Base-by-base conservation (phyloP, 805 yeast species). In the Ogataea glucozyma region DNA sequence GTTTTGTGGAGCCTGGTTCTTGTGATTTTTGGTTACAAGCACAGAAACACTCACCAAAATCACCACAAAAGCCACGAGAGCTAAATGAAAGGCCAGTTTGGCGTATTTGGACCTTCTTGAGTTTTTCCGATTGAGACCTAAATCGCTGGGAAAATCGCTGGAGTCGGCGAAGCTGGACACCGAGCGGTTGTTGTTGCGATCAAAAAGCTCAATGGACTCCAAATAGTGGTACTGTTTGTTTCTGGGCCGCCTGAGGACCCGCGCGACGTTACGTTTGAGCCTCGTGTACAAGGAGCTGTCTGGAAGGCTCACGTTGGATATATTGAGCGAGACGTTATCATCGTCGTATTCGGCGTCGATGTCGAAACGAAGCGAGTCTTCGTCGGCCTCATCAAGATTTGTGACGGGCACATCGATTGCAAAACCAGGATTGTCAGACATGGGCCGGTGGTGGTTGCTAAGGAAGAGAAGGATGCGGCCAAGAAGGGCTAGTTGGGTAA, bases 331-430 rank as follows among this genome's bases (percentile, higher is more conserved):
- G 12, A 46, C 31, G 27, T 43, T 44, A 23, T 46, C 51, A 20
- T 47, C 56, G 41, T 49, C 52, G 24, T 43, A 46, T 17, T 41
- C 51, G 24, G 52, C 56, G n/a, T 48, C 56, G 14, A 60, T 57
- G n/a, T 48, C 56, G 14, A 60, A 57, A 12, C 49, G 40, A 27
- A 57, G 44, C 6, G 58, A 36, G 23, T 65, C 68, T 26, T 68
- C 70, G 24, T 42, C 33, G n/a, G 63, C 71, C 1, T 51, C 64
- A 48, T 79, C 84, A 43, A 79, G 62, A 52, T 79, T 72, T 0
- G 79, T 73, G 12, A 79, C 67, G 1, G 85, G 85, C 4, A 76
- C 60, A 48, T 79, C 85, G 8, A 69, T 75, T 1, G 54, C 49
- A 46, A 55, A 57, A 11, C 57, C 51, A 7, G 22, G 27, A 4